Base-by-base conservation (phyloP, 2,329 filamentous ascomycete genomes). In the Chaetothyriales sp. region DNA sequence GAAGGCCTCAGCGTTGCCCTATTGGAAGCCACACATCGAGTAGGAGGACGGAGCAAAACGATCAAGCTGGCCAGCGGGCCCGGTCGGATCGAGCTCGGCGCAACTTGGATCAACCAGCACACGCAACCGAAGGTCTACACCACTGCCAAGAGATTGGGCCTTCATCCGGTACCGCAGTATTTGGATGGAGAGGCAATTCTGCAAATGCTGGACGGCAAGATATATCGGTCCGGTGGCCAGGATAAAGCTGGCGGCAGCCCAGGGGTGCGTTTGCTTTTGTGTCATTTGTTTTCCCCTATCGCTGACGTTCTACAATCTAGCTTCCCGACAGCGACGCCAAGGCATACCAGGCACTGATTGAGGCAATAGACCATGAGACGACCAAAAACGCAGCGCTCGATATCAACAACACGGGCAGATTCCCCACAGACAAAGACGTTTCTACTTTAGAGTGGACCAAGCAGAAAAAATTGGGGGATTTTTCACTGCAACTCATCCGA, bases 71-170 rank as follows among this genome's bases (percentile, higher is more conserved):
- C 64, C 51, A 64, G 47, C 13, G 68, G 58, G 5, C 56, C 54
- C 58, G 18, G 62, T 0, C 54, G 65, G 0, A 67, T 73, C 6
- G 78, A 81, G 18, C 60, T 79, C 0, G 78, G 78, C 2, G 78
- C 76, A 0, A 76, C 75, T 0, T 81, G 78, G 78, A 73, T 81
- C 55, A 81, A 81, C 56, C 72, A 79, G 47, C 71, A 64, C 1
- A 76, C 72, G 45, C 77, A 81, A 56, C 64, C 59, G 18, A 65
- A 64, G 2, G 70, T 78, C 43, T 72, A 64, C 54, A 64, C 60
- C 0, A 61, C 77, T 1, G 56, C 61, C 0, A 46, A 57, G 22
- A 33, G 55, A 5, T 59, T 51, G 13, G 67, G 68, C 0, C 58
- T 73, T 0, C 69, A 74, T 18, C 54, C 73, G 0, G 65, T 75